Percentiles rank a stretch among this genome's conserved stretches.
Conservation (phyloP, 2,329 filamentous ascomycete genomes). For the Eutypa lata region DNA sequence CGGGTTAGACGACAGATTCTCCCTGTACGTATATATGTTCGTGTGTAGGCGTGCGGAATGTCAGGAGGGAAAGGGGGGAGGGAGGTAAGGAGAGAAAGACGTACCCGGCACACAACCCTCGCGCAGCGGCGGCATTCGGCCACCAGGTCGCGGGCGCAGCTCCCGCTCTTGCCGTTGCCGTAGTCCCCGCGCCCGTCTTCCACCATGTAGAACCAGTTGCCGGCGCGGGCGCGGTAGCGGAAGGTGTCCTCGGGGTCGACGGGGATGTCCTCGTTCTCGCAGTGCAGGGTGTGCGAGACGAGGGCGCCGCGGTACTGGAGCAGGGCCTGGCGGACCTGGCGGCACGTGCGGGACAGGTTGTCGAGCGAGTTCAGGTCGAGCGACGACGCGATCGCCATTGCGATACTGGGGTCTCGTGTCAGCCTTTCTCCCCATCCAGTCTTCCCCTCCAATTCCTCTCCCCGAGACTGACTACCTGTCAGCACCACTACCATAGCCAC, state of each 20-base stretch:
- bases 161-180: slow-evolving; percentile 68
- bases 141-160: slow-evolving; percentile 86
- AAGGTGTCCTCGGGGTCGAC: slow-evolving; percentile 54
- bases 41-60: neutral
- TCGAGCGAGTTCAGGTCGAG: slow-evolving; percentile 88
- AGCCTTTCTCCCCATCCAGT: slow-evolving; percentile 5
- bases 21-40: neutral
- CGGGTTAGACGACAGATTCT: slow-evolving; percentile 3
- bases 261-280: slow-evolving; percentile 64
- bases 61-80: neutral
- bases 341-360: slow-evolving; percentile 77
- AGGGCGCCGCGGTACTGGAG: slow-evolving; percentile 75
- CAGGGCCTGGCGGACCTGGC: slow-evolving; percentile 72
- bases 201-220: slow-evolving; percentile 61
- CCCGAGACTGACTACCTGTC: too few species aligned
- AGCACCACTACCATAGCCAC: too few species aligned
- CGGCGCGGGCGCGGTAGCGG: slow-evolving; percentile 55
- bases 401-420: slow-evolving; percentile 56
- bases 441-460: slow-evolving; percentile 4
- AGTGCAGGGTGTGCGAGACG: slow-evolving; percentile 72
- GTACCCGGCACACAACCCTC: slow-evolving; percentile 76
- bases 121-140: slow-evolving; percentile 76
- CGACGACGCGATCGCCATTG: slow-evolving; percentile 68
- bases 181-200: slow-evolving; percentile 45
- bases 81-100: slow-evolving; percentile 22